Evolutionary conservation across 1,139 yeast species (phyloP), one percentile per base, ranked within the genome.

Genomic region (Hansenula sp.): DNA sequence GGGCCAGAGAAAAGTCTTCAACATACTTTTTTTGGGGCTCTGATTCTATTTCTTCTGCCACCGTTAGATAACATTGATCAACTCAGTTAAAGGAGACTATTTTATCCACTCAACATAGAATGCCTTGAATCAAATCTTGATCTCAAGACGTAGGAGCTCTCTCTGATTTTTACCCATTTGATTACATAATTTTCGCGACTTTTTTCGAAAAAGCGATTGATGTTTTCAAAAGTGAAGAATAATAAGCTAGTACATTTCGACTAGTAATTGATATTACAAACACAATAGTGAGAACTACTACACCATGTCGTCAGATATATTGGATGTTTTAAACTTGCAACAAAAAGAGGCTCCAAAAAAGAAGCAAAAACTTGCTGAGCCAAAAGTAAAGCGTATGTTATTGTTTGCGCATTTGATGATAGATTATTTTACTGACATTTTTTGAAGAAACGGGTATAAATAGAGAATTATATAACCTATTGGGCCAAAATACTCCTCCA

Each of bases 401-500:
- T 14, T 18, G n/a, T 26, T 4, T 18, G 25, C 8, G 2, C 6
- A 20, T 25, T 13, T 14, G 5, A 6, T 14, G 4, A 14, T 4
- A 4, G 13, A 10, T 44, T 11, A 37, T 50, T 44, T 37, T 20
- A 48, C 43, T 44, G 50, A 48, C 41, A 46, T 45, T 40, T 46
- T 34, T 17, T 72, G 73, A 10, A 46, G 75, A 74, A 46, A 79
- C 87, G 16, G 96, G 96, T 18, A 84, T 92, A 79, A 94, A 88
- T 47, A 73, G 98, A 50, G 98, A 92, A 60, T 69, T 92, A 40
- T 90, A 84, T 61, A 85, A 84, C 52, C 70, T 94, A 44, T 68
- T 94, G 32, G 98, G 99, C 2, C 92, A 94, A 32, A 89, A 88
- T 60, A 81, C 95, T 2, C 97, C 98, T 0, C 94, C 98, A 1